A percentile compares a stretch with the other conserved stretches of the same genome.
Conservation (phyloP, 2,329 filamentous ascomycete species). For the Tolypocladium ovalisporum region DNA sequence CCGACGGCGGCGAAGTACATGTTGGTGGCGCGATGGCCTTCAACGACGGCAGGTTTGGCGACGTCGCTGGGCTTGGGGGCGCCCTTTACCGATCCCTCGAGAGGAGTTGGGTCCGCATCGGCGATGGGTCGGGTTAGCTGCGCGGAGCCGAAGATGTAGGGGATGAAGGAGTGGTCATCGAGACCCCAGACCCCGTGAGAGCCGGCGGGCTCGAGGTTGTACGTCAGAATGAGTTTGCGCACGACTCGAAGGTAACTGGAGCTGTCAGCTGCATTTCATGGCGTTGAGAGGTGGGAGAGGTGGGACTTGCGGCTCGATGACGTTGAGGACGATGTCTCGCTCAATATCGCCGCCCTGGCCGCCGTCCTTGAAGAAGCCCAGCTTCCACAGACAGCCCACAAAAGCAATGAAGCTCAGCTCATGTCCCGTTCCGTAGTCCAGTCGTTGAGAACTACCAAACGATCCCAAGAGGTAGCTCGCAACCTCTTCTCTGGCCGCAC, state of each 20-base stretch:
- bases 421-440: constrained; percentile 95
- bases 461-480: constrained; percentile 69
- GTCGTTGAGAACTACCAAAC: constrained; percentile 78
- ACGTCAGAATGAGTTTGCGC: constrained; percentile 74
- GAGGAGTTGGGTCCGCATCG: constrained; percentile 50
- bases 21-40: constrained; percentile 54
- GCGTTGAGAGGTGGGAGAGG: not conserved
- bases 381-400: constrained; percentile 80
- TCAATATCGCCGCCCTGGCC: constrained; percentile 47
- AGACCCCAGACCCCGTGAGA: constrained; percentile 97
- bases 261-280: constrained; percentile 2
- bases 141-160: constrained; percentile 91
- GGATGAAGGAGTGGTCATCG: constrained; percentile 91
- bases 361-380: constrained; percentile 62
- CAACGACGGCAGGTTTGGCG: constrained; percentile 51
- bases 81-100: constrained; percentile 64
- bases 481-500: constrained; percentile 55
- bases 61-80: constrained; percentile 65
- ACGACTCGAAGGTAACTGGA: constrained; percentile 68
- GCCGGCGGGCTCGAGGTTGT: constrained; percentile 88
- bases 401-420: constrained; percentile 94
- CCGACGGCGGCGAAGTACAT: constrained; percentile 94
- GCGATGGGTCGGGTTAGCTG: constrained; percentile 72
- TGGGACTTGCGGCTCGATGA: constrained; percentile 61
- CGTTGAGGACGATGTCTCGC: constrained; percentile 67